Base-by-base conservation (phyloP, 176 grass and related monocot species). In the Musa itinerans region DNA sequence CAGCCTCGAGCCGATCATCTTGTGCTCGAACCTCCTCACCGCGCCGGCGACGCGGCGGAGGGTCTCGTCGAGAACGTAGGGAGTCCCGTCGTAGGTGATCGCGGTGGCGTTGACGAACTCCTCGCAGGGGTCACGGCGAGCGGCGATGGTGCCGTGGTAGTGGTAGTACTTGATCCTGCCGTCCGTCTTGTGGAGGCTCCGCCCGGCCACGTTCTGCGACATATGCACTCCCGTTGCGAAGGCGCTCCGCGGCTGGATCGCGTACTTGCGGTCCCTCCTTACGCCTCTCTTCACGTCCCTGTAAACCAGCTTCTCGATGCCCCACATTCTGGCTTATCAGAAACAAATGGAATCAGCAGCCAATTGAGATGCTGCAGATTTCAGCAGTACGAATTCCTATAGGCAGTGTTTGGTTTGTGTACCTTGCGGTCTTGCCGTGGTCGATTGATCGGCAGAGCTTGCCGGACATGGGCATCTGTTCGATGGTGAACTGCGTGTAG, bases 401-500 rank as follows among this genome's bases (percentile, higher is more conserved):
- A 43, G 34, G 34, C 34, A 43, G 34, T 43, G 34, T 3, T 43
- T 43, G 34, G 34, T 43, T 43, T 43, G 34, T 43, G 34, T 52
- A 92, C 92, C 89, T 92, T 26, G 78, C 58, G 79, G 82, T 87
- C 53, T 83, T 79, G 13, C 71, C 83, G 81, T 62, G 79, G n/a
- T 84, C 87, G 85, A 83, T 83, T 8, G 80, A 26, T 22, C 75
- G 52, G 73, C 92, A 90, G 81, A 92, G 84, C 72, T 92, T 89
- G 83, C 83, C 84, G 27, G 89, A 92, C 92, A 96, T 96, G 34
- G 87, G 83, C 74, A 89, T 96, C 81, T 96, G 92, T 77, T 90
- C 89, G 17, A 96, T 92, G 29, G 92, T 96, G 85, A 96, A 96
- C 80, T 96, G 92, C 0, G 92, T 71, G 89, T 89, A 88, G 24